These are phyloP conservation scores for Candida stauntonica DNA, from an alignment of 805 yeast genomes.

Conservation along the genomic window DNA sequence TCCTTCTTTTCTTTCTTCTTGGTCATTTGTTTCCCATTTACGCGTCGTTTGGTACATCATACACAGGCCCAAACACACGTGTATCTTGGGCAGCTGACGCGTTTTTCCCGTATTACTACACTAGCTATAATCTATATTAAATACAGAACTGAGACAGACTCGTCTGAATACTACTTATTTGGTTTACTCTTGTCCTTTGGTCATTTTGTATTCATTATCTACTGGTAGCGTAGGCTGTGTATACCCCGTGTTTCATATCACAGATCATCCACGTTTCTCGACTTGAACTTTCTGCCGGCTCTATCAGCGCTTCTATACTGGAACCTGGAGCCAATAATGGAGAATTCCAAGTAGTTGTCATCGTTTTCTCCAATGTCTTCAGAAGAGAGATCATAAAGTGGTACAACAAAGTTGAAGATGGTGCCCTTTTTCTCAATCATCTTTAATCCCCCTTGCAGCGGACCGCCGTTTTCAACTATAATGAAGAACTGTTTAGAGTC, in stretches of 20 bases:
- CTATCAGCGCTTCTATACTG: slow-evolving; percentile 74
- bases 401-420: slow-evolving; percentile 50
- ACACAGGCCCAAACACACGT: too few relatives aligned
- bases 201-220: background rate
- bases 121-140: too few relatives aligned
- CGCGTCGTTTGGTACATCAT: too few relatives aligned
- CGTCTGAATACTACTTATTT: background rate
- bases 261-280: slow-evolving; percentile 64
- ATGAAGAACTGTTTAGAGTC: slow-evolving; percentile 75
- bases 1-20: too few relatives aligned
- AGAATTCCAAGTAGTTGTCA: slow-evolving; percentile 46
- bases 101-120: too few relatives aligned
- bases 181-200: background rate
- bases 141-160: too few relatives aligned
- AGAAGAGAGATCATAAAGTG: slow-evolving; percentile 21
- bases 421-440: slow-evolving; percentile 66
- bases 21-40: too few relatives aligned
- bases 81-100: too few relatives aligned
- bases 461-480: slow-evolving; percentile 39
- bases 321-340: slow-evolving; percentile 75
- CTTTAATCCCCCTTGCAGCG: slow-evolving; percentile 56
- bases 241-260: background rate
- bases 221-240: background rate
- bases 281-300: slow-evolving; percentile 79
- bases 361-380: slow-evolving; percentile 26